Base-by-base conservation (phyloP, 2,329 filamentous ascomycete genomes). In the Xylaria sp. region DNA sequence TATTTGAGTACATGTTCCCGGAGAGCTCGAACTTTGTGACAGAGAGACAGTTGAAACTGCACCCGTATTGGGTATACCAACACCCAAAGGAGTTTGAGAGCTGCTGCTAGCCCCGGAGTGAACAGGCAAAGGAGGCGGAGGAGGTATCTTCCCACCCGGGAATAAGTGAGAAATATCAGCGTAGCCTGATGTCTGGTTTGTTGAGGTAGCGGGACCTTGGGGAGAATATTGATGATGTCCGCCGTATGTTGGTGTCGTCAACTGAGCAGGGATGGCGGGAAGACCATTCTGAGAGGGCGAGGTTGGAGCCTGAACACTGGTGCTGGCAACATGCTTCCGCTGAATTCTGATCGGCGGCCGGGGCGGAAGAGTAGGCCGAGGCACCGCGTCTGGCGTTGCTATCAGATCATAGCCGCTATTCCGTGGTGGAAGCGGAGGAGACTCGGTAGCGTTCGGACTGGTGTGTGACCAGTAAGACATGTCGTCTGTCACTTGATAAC, bases 321-420 rank as follows among this genome's bases (percentile, higher is more conserved):
- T 5, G 15, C 17, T 50, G 11, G 44, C 25, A 42, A 56, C 17
- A n/a, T 33, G 11, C n/a, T 51, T 45, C n/a, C 44, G 20, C 10
- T 44, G 57, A 6, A 45, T 33, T 4, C 31, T 22, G 42, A 9
- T 13, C 2, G 31, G n/a, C 5, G 38, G 56, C 25, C 61, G 65
- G 51, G 65, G 65, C 31, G 65, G 65, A 57, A 67, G 65, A 57
- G 60, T 55, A 45, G 65, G 61, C 22, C 56, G 65, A 56, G 61
- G 61, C 15, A 38, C 31, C 1, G 29, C 49, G 25, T 54, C 50
- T 45, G 55, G 55, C 11, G 53, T 55, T 27, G 44, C 29, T 51
- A 53, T n/a, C 29, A 38, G 58, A 5, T 38, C 38, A 31, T 27
- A 15, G 31, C 49, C 50, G 13, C 33, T 13, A 38, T 63, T 58